These are phyloP conservation scores for Monosporozyma unispora DNA, from an alignment of 805 yeast genomes.

Conservation along the genomic window DNA sequence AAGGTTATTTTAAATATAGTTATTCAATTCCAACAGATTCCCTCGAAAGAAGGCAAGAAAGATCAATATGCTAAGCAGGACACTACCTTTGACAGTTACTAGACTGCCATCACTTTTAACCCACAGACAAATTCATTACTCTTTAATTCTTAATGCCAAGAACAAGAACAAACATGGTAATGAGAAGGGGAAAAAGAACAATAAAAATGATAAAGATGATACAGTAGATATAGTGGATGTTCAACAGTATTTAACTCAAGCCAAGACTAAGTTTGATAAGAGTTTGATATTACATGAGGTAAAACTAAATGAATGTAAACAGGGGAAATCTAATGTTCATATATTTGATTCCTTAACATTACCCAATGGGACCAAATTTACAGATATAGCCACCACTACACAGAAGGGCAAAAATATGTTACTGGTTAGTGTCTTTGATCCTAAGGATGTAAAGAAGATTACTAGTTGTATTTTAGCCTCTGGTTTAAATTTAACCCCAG, in stretches of 20 bases:
- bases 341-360: conserved; percentile 56
- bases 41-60: not conserved
- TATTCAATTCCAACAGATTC: no score
- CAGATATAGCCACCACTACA: conserved; percentile 62
- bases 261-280: conserved; percentile 32
- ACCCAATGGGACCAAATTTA: conserved; percentile 40
- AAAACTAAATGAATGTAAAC: conserved; percentile 50
- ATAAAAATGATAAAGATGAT: not conserved
- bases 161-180: conserved; percentile 5
- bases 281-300: conserved; percentile 46
- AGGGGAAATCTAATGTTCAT: conserved; percentile 61
- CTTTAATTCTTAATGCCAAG: not conserved
- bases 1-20: not conserved
- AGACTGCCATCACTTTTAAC: not conserved
- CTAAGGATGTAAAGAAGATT: conserved; percentile 58
- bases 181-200: conserved; percentile 2
- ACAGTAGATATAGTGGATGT: conserved; percentile 5
- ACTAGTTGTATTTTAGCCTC: conserved; percentile 63
- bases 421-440: conserved; percentile 80
- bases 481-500: conserved; percentile 71
- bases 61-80: not conserved
- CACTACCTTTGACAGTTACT: not conserved
- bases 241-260: conserved; percentile 6
- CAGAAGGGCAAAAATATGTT: conserved; percentile 58
- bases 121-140: not conserved